A percentile compares a stretch with the other conserved stretches of the same genome.
Evolutionary conservation across 106 monocot species (phyloP).

Genomic region (Allium fistulosum): DNA sequence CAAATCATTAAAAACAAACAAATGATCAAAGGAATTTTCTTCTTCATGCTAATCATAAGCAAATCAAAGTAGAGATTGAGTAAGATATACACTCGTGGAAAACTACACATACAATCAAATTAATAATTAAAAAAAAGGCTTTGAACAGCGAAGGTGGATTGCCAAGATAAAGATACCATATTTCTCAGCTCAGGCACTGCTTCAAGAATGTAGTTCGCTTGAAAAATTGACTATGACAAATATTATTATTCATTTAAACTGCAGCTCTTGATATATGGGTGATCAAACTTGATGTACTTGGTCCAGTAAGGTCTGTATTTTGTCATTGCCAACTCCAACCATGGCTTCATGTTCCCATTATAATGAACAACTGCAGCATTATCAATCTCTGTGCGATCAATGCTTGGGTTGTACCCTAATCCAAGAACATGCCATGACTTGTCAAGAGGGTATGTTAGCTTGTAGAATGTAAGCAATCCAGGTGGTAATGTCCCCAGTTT

Average conservation of each 20-base stretch:
- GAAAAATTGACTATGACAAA: too few relatives aligned
- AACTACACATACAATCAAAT: too few relatives aligned
- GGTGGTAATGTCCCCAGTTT: conserved; percentile 70
- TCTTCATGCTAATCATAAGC: too few relatives aligned
- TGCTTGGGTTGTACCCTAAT: conserved; percentile 65
- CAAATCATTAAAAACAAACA: too few relatives aligned
- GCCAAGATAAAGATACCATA: too few relatives aligned
- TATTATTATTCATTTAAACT: conserved; percentile 28
- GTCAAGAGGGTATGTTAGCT: conserved; percentile 47
- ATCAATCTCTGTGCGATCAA: conserved; percentile 51
- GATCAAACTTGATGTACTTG: conserved; percentile 58
- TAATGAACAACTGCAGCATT: conserved; percentile 66
- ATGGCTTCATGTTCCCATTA: conserved; percentile 77
- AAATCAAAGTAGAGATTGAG: too few relatives aligned
- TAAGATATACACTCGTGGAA: too few relatives aligned
- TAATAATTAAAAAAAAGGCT: too few relatives aligned
- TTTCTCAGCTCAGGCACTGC: too few relatives aligned
- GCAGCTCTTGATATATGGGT: conserved; percentile 44
- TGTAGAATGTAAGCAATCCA: conserved; percentile 61
- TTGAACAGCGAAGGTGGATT: too few relatives aligned
- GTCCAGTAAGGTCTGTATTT: conserved; percentile 67
- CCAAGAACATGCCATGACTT: conserved; percentile 78
- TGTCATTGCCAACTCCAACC: conserved; percentile 65
- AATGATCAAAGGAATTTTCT: too few relatives aligned
- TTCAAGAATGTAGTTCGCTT: too few relatives aligned